These are phyloP conservation scores for Fusarium xyrophilum DNA, from an alignment of 2,329 filamentous ascomycete species.

Conservation along the genomic window DNA sequence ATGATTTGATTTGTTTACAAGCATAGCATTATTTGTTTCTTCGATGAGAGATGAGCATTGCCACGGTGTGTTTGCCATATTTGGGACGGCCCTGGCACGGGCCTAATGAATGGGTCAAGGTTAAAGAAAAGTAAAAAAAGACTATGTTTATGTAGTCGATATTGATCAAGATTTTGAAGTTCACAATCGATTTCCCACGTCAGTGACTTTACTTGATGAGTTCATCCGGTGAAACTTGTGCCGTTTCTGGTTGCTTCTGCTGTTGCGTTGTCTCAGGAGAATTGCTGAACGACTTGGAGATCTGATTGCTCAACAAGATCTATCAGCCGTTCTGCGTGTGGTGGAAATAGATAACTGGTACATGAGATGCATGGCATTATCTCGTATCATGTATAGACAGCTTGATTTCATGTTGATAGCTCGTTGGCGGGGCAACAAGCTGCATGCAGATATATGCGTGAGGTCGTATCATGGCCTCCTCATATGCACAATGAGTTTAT, in stretches of 20 bases:
- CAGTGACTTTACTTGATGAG: neutral
- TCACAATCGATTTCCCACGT: neutral
- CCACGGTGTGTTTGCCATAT: slow-evolving; percentile 40
- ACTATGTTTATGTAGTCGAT: slow-evolving; percentile 37
- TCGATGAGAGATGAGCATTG: slow-evolving; percentile 39
- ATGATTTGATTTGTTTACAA: slow-evolving; percentile 34
- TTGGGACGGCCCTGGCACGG: slow-evolving; percentile 39
- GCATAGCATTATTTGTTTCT: slow-evolving; percentile 40
- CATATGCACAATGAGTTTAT: slow-evolving; percentile 5
- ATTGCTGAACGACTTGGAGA: neutral
- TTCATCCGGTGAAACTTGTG: neutral
- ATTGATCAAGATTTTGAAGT: slow-evolving; percentile 35
- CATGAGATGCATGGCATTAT: neutral
- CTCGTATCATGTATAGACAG: neutral
- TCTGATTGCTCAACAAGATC: neutral
- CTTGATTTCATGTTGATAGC: neutral
- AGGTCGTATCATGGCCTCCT: slow-evolving; percentile 6
- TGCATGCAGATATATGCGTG: slow-evolving; percentile 13
- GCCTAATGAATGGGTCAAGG: slow-evolving; percentile 34
- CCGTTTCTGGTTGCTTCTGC: slow-evolving; percentile 1
- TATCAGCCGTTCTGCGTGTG: neutral
- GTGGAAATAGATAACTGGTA: neutral
- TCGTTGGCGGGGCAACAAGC: slow-evolving; percentile 15
- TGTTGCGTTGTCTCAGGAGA: neutral
- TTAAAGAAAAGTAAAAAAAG: slow-evolving; percentile 43